Evolutionary conservation across 192 early-diverging fungal genomes (phyloP).

Genomic region (Martensiomyces pterosporus): DNA sequence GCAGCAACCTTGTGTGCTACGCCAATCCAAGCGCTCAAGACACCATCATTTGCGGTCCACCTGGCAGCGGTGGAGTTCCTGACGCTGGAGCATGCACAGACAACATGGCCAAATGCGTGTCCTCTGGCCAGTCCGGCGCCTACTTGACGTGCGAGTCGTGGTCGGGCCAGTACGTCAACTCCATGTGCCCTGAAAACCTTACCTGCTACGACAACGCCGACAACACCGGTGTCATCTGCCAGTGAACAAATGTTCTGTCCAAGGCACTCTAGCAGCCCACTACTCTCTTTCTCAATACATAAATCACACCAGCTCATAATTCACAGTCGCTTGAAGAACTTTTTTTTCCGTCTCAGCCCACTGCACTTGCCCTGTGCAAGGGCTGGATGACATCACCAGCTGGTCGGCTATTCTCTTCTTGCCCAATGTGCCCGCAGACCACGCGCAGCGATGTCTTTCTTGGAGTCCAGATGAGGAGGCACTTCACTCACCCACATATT

Average conservation of each 20-base stretch:
- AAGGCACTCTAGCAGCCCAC: too few species aligned
- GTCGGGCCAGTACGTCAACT: constrained; percentile 33
- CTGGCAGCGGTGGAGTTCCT: constrained; percentile 33
- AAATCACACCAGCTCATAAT: too few species aligned
- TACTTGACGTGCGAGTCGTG: constrained; percentile 41
- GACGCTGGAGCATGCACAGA: constrained; percentile 26
- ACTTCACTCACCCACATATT: too few species aligned
- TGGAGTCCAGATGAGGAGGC: too few species aligned
- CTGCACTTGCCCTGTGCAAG: too few species aligned
- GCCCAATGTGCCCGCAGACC: too few species aligned
- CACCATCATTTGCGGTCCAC: constrained; percentile 37
- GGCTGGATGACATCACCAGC: too few species aligned
- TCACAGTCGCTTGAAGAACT: too few species aligned
- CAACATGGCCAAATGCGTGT: constrained; percentile 31
- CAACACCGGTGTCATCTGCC: constrained; percentile 24
- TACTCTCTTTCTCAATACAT: too few species aligned
- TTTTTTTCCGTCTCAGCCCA: too few species aligned
- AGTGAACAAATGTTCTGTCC: constrained; percentile 2
- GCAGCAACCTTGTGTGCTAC: constrained; percentile 39
- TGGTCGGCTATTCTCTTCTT: too few species aligned
- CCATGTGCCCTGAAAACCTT: constrained; percentile 16
- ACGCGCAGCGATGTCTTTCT: too few species aligned
- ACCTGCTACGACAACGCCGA: constrained; percentile 33
- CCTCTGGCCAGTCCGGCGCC: constrained; percentile 17
- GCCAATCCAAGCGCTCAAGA: constrained; percentile 34